phyloP scores from a whole-genome alignment of 768 basidiomycete genomes.

The Phlebiopsis flavidoalba region DNA sequence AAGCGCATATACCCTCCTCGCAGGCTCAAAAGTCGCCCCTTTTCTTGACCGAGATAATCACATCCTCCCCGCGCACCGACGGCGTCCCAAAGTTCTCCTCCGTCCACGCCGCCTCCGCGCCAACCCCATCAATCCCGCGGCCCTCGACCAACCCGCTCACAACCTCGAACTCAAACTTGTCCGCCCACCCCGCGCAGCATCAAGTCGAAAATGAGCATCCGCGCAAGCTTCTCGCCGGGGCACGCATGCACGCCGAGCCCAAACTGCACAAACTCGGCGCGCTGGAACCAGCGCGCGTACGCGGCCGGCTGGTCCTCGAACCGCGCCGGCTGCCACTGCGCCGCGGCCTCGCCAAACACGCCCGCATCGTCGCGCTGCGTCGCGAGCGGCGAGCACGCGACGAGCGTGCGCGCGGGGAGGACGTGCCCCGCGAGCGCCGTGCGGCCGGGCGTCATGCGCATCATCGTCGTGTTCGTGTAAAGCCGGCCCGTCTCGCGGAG shows the following conservation, averaged over 20 bases:
- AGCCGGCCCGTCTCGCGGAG: constrained; percentile 2
- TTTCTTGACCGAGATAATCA: neutral
- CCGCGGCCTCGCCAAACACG: neutral
- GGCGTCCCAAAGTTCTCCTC: constrained; percentile 5
- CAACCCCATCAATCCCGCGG: neutral
- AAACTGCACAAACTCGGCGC: constrained; percentile 2
- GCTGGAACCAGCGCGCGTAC: constrained; percentile 1
- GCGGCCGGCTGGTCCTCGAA: neutral
- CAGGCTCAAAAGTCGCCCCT: neutral
- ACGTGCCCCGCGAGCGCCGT: constrained; percentile 1
- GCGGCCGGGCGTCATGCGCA: neutral
- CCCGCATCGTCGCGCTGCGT: constrained; percentile 1
- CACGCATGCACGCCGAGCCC: constrained; percentile 2
- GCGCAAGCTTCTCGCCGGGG: constrained; percentile 3
- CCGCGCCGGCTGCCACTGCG: neutral
- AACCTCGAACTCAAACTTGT: neutral
- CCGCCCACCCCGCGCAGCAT: neutral
- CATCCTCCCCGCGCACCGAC: neutral
- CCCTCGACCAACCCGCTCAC: neutral
- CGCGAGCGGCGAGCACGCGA: neutral
- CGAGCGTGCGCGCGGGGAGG: neutral
- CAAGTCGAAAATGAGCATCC: constrained; percentile 1
- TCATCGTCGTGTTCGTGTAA: constrained; percentile 2
- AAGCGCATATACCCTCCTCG: too few relatives aligned
- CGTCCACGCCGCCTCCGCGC: constrained; percentile 1